Evolutionary conservation across 2,329 filamentous ascomycete genomes (phyloP), one percentile per base, ranked within the genome.

Genomic region (Aspergillus sp.): DNA sequence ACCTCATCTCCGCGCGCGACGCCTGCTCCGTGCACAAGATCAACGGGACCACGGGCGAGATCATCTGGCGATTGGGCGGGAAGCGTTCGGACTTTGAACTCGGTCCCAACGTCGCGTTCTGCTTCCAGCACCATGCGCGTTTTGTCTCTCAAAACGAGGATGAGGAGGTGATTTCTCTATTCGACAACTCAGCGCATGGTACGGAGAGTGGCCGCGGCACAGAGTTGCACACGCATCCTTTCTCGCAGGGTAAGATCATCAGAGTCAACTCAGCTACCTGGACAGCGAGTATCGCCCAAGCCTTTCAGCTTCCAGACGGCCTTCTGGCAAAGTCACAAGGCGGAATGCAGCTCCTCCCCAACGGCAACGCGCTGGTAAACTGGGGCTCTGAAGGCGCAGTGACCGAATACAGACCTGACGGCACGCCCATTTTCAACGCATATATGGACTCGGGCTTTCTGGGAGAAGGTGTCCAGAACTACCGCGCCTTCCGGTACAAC

Each of bases 291-390:
- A 66, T 75, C 46, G 64, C 76, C n/a, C 67, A 69, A 44, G 68
- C 72, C 20, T 77, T 73, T 58, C 66, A 71, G 44, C 74, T 76
- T 0, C 76, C 76, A 1, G 74, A 78, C 46, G 62, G 66, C 4
- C 63, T 81, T 6, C 64, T 72, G 0, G 72, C 76, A 23, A 74
- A 71, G 41, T 79, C 77, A 0, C 76, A 78, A 50, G 75, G 75
- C 1, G 76, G 71, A 49, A 74, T 77, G 27, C 80, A 84, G 53
- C 56, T 79, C 5, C 69, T 83, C 0, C 71, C 75, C 0, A 74
- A 74, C 45, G 75, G 75, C 30, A 76, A 80, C 49, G 73, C 73
- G 5, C 64, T 83, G 38, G 73, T 83, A 30, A 77, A 78, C 52
- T 83, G 79, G 79, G 79, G 80, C 4, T 72, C 70, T 0, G 69